Evolutionary conservation across 1,139 yeast species (phyloP).

Genomic region (Kodamaea suecica): DNA sequence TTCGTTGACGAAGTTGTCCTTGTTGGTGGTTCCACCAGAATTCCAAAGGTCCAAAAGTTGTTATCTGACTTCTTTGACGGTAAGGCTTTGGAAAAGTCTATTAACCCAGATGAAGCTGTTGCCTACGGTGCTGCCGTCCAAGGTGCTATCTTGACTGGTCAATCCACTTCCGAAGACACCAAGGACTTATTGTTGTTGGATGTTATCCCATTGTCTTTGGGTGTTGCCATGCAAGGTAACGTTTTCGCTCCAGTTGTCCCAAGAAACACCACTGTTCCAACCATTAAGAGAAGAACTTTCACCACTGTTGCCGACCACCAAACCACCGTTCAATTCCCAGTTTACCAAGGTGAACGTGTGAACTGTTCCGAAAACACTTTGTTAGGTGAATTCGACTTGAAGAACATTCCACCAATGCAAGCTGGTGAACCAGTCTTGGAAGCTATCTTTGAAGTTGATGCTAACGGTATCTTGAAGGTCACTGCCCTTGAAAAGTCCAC

Average conservation of each 20-base stretch:
- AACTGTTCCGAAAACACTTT: constrained; percentile 99
- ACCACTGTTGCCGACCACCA: constrained; percentile 99
- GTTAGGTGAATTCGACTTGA: constrained; percentile 98
- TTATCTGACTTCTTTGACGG: constrained; percentile 98
- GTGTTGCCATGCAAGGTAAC: constrained; percentile 99
- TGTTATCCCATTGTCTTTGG: constrained; percentile 97
- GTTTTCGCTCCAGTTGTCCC: constrained; percentile 99
- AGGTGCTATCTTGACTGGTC: constrained; percentile 99
- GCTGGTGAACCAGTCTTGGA: constrained; percentile 99
- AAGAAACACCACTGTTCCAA: constrained; percentile 99
- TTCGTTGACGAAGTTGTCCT: constrained; percentile 93
- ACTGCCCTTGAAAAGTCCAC: constrained; percentile 99
- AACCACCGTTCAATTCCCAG: constrained; percentile 99
- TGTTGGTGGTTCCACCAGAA: constrained; percentile 99
- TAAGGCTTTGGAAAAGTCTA: constrained; percentile 92
- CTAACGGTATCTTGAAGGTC: constrained; percentile 99
- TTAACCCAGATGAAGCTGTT: constrained; percentile 99
- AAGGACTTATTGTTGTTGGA: constrained; percentile 96
- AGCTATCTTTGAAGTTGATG: constrained; percentile 99
- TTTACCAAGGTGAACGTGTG: constrained; percentile 99
- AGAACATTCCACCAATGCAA: constrained; percentile 98
- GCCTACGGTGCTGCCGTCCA: constrained; percentile 99
- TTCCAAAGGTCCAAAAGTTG: constrained; percentile 97
- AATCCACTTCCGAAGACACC: constrained; percentile 95
- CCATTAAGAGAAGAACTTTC: constrained; percentile 99